Conservation (phyloP, 345 rosid genomes). For the Crucihimalaya himalaica region DNA sequence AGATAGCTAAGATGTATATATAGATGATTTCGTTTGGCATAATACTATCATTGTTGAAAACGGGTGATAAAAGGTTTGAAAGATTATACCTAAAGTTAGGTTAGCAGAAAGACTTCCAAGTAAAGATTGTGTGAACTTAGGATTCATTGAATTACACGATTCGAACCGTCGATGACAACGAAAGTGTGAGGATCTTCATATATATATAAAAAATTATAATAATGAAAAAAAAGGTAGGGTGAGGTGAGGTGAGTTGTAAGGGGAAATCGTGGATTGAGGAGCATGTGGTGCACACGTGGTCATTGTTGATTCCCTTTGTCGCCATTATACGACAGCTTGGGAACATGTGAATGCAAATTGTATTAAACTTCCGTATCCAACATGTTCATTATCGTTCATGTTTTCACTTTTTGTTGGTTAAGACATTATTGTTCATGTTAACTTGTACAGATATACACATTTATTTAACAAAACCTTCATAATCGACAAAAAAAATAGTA, state of each 20-base stretch:
- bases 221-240: not conserved
- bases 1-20: conserved; percentile 1
- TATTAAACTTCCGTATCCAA: not conserved
- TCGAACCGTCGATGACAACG: conserved; percentile 36
- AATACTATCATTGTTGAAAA: not conserved
- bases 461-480: too few species aligned
- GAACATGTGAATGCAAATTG: not conserved
- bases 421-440: not conserved
- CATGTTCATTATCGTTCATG: not conserved
- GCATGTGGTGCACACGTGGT: conserved; percentile 39
- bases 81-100: not conserved
- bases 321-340: conserved; percentile 20
- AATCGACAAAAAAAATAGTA: too few species aligned
- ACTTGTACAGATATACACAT: too few species aligned
- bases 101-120: conserved; percentile 17
- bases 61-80: too few species aligned
- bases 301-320: conserved; percentile 20
- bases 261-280: conserved; percentile 11
- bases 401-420: not conserved
- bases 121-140: conserved; percentile 7
- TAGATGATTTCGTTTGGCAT: not conserved
- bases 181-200: not conserved
- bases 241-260: conserved; percentile 20
- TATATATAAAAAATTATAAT: not conserved
- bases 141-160: conserved; percentile 24